These are phyloP conservation scores for Cryphonectria japonica DNA, from an alignment of 2,329 filamentous ascomycete genomes.

Conservation along the genomic window DNA sequence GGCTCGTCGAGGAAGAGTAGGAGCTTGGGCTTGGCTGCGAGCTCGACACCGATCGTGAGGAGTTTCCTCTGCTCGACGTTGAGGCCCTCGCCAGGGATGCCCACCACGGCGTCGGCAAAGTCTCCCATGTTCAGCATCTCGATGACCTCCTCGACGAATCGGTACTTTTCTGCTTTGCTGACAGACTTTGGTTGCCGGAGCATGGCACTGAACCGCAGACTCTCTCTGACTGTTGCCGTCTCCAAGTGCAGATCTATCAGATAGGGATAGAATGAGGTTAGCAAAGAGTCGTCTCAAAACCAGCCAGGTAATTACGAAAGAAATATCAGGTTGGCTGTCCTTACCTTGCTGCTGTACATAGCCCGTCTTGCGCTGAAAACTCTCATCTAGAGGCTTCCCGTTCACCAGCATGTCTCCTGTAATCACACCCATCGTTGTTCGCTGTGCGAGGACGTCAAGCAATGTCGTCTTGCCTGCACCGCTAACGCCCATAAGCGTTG, in stretches of 20 bases:
- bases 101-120: slow-evolving; percentile 68
- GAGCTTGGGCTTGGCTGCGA: slow-evolving; percentile 60
- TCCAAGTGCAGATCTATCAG: slow-evolving; percentile 57
- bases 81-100: slow-evolving; percentile 62
- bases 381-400: slow-evolving; percentile 55
- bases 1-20: slow-evolving; percentile 67
- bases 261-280: not conserved
- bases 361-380: slow-evolving; percentile 67
- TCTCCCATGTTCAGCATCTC: slow-evolving; percentile 69
- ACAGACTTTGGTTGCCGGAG: slow-evolving; percentile 60
- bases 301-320: too few relatives aligned
- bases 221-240: slow-evolving; percentile 60
- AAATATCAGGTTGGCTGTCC: slow-evolving; percentile 8
- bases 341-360: slow-evolving; percentile 69
- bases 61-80: slow-evolving; percentile 67
- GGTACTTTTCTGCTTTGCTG: slow-evolving; percentile 60
- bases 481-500: slow-evolving; percentile 72
- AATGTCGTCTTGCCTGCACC: slow-evolving; percentile 67
- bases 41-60: slow-evolving; percentile 64
- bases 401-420: slow-evolving; percentile 70
- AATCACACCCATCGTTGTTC: slow-evolving; percentile 64
- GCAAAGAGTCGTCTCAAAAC: not conserved
- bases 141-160: slow-evolving; percentile 67
- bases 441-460: slow-evolving; percentile 59
- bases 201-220: slow-evolving; percentile 58